Evolutionary conservation across 768 basidiomycete species (phyloP).

Genomic region (Naganishia vishniacii): DNA sequence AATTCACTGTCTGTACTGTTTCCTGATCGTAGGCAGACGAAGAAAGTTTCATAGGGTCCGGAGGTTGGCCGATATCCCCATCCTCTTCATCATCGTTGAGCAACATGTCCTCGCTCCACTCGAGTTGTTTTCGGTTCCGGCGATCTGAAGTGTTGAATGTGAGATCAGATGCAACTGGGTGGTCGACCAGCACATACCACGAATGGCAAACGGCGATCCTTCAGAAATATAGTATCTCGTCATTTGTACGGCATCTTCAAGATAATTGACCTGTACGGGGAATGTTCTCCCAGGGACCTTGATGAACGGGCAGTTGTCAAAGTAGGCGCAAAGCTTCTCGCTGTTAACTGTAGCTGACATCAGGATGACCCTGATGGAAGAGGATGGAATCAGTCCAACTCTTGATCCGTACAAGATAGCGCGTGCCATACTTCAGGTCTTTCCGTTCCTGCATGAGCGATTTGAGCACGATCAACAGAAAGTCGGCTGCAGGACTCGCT

Average conservation of each 20-base stretch:
- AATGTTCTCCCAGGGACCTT: slow-evolving; percentile 91
- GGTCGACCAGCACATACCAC: slow-evolving; percentile 29
- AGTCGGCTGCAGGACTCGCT: slow-evolving; percentile 56
- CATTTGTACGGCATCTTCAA: slow-evolving; percentile 85
- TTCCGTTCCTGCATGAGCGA: slow-evolving; percentile 67
- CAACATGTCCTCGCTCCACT: slow-evolving; percentile 74
- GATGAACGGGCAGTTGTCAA: slow-evolving; percentile 73
- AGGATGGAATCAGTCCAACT: slow-evolving; percentile 49
- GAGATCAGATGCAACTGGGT: too few species aligned
- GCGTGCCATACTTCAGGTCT: slow-evolving; percentile 63
- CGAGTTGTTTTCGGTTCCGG: slow-evolving; percentile 57
- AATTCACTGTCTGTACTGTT: slow-evolving; percentile 72
- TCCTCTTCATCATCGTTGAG: slow-evolving; percentile 48
- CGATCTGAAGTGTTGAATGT: slow-evolving; percentile 42
- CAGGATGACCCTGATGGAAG: slow-evolving; percentile 59
- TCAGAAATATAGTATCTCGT: slow-evolving; percentile 73
- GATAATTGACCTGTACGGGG: slow-evolving; percentile 75
- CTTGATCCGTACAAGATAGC: slow-evolving; percentile 33
- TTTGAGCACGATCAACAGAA: slow-evolving; percentile 87
- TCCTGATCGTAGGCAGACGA: slow-evolving; percentile 62
- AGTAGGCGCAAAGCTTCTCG: slow-evolving; percentile 67
- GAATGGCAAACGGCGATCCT: slow-evolving; percentile 62
- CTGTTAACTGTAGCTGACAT: slow-evolving; percentile 93
- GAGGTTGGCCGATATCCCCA: not conserved
- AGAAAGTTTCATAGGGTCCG: slow-evolving; percentile 42